These are phyloP conservation scores for Blastomyces silverae DNA, from an alignment of 2,329 filamentous ascomycete species.

Conservation along the genomic window DNA sequence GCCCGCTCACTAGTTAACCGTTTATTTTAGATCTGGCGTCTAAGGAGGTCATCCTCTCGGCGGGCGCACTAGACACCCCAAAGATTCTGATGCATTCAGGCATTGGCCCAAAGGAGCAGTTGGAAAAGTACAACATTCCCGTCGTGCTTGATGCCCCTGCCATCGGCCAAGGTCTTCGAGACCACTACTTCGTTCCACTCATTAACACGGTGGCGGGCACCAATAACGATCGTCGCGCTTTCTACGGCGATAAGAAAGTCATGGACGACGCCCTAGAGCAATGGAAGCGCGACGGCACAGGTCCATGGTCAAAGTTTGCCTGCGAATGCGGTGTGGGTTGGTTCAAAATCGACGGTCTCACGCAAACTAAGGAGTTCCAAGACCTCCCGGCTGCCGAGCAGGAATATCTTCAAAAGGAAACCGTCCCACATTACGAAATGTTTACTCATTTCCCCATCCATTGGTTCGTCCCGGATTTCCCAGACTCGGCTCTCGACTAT, in stretches of 20 bases:
- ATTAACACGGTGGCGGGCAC: slow-evolving; percentile 37
- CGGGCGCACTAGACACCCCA: slow-evolving; percentile 38
- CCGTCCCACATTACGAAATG: slow-evolving; percentile 54
- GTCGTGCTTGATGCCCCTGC: slow-evolving; percentile 37
- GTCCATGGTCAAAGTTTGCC: slow-evolving; percentile 31
- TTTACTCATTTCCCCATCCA: slow-evolving; percentile 44
- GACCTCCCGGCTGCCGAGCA: slow-evolving; percentile 43
- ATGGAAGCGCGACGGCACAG: slow-evolving; percentile 42
- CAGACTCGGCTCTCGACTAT: slow-evolving; percentile 37
- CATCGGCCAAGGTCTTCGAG: slow-evolving; percentile 43
- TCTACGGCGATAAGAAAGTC: slow-evolving; percentile 41
- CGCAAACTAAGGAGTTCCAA: slow-evolving; percentile 45
- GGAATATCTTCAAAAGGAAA: slow-evolving; percentile 43
- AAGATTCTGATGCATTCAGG: slow-evolving; percentile 45
- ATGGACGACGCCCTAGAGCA: slow-evolving; percentile 45
- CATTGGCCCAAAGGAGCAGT: slow-evolving; percentile 41
- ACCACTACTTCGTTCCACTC: slow-evolving; percentile 36
- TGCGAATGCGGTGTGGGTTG: slow-evolving; percentile 33
- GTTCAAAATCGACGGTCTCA: slow-evolving; percentile 40
- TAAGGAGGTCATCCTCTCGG: slow-evolving; percentile 38
- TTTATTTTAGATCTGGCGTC: slow-evolving; percentile 27
- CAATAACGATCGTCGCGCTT: slow-evolving; percentile 41
- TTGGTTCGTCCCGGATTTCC: slow-evolving; percentile 37
- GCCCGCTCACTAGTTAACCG: background rate
- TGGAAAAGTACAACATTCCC: slow-evolving; percentile 39